Conservation (phyloP, 2,329 filamentous ascomycete genomes). For the Aspergillaceae sp. region DNA sequence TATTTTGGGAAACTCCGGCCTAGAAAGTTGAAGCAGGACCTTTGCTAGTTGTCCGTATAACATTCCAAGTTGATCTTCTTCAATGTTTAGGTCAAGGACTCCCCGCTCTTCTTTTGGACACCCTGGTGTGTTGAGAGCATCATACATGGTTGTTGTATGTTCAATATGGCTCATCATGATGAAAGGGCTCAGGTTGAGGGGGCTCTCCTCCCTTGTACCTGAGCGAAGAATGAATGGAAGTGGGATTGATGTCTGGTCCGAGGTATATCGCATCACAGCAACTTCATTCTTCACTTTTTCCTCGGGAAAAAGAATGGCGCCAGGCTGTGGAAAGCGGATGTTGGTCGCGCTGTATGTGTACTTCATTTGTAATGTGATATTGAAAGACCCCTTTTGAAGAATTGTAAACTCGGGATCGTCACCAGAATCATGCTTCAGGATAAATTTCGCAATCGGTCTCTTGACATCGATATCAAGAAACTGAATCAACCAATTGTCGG, state of each 20-base stretch:
- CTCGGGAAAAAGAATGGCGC: constrained; percentile 14
- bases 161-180: constrained; percentile 30
- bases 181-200: constrained; percentile 21
- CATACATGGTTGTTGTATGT: constrained; percentile 8
- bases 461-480: constrained; percentile 3
- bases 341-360: constrained; percentile 9
- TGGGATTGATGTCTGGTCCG: constrained; percentile 9
- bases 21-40: constrained; percentile 8
- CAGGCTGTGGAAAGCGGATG: constrained; percentile 15
- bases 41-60: constrained; percentile 10
- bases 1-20: constrained; percentile 1
- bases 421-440: constrained; percentile 4
- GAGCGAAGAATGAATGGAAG: constrained; percentile 10
- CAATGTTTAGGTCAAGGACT: constrained; percentile 23
- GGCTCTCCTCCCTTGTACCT: constrained; percentile 7
- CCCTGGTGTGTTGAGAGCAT: constrained; percentile 9
- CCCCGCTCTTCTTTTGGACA: constrained; percentile 9
- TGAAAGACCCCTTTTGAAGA: constrained; percentile 10
- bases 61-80: constrained; percentile 23
- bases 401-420: constrained; percentile 2
- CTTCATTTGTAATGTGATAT: constrained; percentile 14
- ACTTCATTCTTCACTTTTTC: constrained; percentile 18
- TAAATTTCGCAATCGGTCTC: constrained; percentile 4
- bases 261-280: constrained; percentile 11
- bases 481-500: constrained; percentile 8